Base-by-base conservation (phyloP, 257 asterid species). In the Striga asiatica region DNA sequence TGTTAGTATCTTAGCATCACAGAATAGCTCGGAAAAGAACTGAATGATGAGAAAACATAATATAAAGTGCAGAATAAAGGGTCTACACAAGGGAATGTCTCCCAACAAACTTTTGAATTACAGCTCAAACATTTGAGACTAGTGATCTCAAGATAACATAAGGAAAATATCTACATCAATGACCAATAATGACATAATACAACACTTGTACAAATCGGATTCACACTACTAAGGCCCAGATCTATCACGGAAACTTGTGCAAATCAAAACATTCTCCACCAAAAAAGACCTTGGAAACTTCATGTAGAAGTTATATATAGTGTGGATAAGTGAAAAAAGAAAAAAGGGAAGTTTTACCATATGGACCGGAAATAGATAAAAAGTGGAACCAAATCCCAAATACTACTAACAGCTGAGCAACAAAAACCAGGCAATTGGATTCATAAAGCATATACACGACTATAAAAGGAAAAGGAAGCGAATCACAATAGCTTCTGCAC, bases 361-460 rank as follows among this genome's bases (percentile, higher is more conserved):
- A n/a, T n/a, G n/a, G n/a, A n/a, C n/a, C n/a, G n/a, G n/a, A n/a
- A n/a, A n/a, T n/a, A n/a, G n/a, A n/a, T n/a, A 29, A 29, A 29
- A 7, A 53, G 63, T 24, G 54, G 56, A 59, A 59, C 21, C 53
- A 65, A 59, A 65, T 65, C 62, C 32, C 11, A 13, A 1, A 41
- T 41, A 57, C 38, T 42, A 58, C 7, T 3, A 54, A 52, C 57
- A 62, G 51, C 12, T 57, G 9, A 21, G 50, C 23, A 54, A 54
- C 2, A 18, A n/a, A 9, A 38, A 12, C 5, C 5, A 11, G 2
- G n/a, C n/a, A n/a, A 49, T 9, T 35, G 56, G 51, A 32, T 10
- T 37, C 52, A 56, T 41, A 25, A 42, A 35, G 64, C 22, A 58
- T 58, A 52, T 16, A 49, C 43, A 18, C 1, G 47, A 14, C 24